phyloP scores from a whole-genome alignment of 352 stramenopile species.

The Phytopythium mirpurense region DNA sequence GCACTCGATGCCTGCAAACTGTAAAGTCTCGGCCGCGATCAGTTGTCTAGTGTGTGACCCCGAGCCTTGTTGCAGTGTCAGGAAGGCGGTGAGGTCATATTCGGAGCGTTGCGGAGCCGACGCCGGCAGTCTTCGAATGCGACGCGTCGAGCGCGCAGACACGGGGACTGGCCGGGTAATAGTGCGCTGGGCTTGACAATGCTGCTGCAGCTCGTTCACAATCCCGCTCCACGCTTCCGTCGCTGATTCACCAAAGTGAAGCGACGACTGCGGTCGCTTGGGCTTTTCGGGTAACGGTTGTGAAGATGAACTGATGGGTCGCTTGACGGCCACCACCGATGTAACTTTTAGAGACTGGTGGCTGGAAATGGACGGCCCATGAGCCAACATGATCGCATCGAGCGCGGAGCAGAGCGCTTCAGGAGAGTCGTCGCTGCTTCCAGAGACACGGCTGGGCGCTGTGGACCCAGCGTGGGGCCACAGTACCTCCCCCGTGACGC shows the following conservation, averaged over 20 bases:
- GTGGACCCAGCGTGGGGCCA: not conserved
- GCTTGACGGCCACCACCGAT: slow-evolving; percentile 15
- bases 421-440: not conserved
- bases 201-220: slow-evolving; percentile 4
- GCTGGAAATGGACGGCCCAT: slow-evolving; percentile 20
- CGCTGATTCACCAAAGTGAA: slow-evolving; percentile 24
- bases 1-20: slow-evolving; percentile 27
- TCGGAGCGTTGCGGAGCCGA: not conserved
- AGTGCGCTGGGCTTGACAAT: not conserved
- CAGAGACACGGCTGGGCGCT: too few relatives aligned
- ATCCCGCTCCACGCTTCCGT: slow-evolving; percentile 19
- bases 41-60: slow-evolving; percentile 24
- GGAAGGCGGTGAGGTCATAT: not conserved
- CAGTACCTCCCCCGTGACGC: not conserved
- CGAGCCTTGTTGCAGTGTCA: slow-evolving; percentile 3
- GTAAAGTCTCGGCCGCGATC: slow-evolving; percentile 8
- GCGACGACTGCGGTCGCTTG: slow-evolving; percentile 12
- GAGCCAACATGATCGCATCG: slow-evolving; percentile 14
- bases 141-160: slow-evolving; percentile 14
- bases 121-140: slow-evolving; percentile 13
- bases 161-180: not conserved
- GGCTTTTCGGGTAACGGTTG: slow-evolving; percentile 4
- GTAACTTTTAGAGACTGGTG: slow-evolving; percentile 13
- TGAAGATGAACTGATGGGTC: not conserved
- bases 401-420: slow-evolving; percentile 7